phyloP scores from a whole-genome alignment of 1,284 basidiomycete genomes.

The Tylopilus sp. region DNA sequence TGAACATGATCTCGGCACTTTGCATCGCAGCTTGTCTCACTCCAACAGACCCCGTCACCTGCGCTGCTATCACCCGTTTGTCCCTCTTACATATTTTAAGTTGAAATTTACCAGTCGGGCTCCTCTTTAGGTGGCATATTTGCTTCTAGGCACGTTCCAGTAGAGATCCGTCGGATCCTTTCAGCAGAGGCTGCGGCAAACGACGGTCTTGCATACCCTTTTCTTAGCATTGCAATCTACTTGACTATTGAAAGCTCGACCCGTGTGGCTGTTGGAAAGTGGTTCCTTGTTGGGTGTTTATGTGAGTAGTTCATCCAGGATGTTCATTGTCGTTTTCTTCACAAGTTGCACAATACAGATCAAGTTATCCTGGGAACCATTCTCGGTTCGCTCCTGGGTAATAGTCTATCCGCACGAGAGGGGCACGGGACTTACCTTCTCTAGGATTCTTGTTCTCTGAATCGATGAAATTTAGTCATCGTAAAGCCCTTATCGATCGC shows the following conservation, averaged over 20 bases:
- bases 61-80: slow-evolving; percentile 51
- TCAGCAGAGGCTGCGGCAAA: slow-evolving; percentile 93
- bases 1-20: slow-evolving; percentile 81
- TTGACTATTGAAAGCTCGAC: slow-evolving; percentile 79
- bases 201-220: slow-evolving; percentile 93
- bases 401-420: slow-evolving; percentile 6
- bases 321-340: neutral
- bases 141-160: slow-evolving; percentile 89
- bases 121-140: slow-evolving; percentile 84
- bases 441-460: slow-evolving; percentile 79
- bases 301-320: slow-evolving; percentile 56
- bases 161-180: slow-evolving; percentile 86
- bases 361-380: slow-evolving; percentile 87
- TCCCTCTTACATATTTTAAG: neutral
- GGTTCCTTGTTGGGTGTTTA: slow-evolving; percentile 87
- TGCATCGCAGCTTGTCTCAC: slow-evolving; percentile 93
- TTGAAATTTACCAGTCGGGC: slow-evolving; percentile 40
- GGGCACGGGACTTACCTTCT: slow-evolving; percentile 5
- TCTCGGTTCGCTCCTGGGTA: slow-evolving; percentile 82
- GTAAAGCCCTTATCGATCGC: slow-evolving; percentile 84
- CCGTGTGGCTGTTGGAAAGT: slow-evolving; percentile 75
- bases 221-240: slow-evolving; percentile 90
- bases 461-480: slow-evolving; percentile 86
- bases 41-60: slow-evolving; percentile 92
- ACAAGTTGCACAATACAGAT: slow-evolving; percentile 58